Conservation (phyloP, 139 green algal species). For the Volvox africanus region DNA sequence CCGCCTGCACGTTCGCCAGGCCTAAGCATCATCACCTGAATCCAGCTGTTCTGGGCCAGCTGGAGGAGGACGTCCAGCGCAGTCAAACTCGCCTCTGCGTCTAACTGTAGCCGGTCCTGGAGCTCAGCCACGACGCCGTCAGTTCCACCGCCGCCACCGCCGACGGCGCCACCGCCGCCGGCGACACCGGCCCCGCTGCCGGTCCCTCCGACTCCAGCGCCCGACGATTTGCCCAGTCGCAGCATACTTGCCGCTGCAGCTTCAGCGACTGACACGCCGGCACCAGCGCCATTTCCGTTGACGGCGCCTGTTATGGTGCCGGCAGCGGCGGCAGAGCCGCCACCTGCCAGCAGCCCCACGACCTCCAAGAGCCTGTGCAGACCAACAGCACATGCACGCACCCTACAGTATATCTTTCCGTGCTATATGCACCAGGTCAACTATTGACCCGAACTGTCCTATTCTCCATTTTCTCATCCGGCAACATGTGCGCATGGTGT, state of each 20-base stretch:
- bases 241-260: neutral
- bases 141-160: neutral
- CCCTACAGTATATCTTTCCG: neutral
- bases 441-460: too few relatives aligned
- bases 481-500: too few relatives aligned
- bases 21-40: neutral
- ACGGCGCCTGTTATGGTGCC: neutral
- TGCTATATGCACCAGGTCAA: neutral
- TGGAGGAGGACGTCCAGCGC: conserved; percentile 27
- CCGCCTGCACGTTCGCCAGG: neutral
- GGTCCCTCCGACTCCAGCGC: neutral
- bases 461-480: too few relatives aligned
- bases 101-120: neutral
- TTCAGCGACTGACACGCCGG: neutral
- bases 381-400: neutral
- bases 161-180: neutral
- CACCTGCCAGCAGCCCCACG: neutral
- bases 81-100: conserved; percentile 26
- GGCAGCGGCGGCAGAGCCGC: neutral
- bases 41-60: conserved; percentile 33
- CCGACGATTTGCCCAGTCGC: neutral
- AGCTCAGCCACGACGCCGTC: conserved; percentile 18
- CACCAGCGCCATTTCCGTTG: neutral
- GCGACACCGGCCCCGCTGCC: neutral
- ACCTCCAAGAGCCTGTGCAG: conserved; percentile 10